Evolutionary conservation across 257 asterid genomes (phyloP).

Genomic region (Ballota nigra): DNA sequence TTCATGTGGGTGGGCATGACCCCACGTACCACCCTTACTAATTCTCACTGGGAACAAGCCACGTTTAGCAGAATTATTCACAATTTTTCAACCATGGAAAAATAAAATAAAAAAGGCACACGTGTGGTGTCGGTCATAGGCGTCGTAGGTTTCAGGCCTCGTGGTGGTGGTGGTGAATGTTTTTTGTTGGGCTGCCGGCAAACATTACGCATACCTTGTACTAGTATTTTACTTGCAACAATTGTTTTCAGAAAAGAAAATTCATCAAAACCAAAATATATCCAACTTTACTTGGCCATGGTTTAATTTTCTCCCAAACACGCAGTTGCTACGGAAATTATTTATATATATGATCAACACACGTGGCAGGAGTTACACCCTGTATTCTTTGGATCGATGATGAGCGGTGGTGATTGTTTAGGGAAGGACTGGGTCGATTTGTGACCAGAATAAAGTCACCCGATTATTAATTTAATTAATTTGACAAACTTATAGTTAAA

Average conservation of each 20-base stretch:
- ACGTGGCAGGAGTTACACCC: background rate
- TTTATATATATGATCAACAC: background rate
- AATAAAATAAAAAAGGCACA: conserved; percentile 12
- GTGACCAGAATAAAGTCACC: no score
- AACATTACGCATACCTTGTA: conserved; percentile 7
- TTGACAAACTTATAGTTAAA: no score
- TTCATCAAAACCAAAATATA: no score
- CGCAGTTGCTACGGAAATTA: background rate
- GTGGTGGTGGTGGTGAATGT: background rate
- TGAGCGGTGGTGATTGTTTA: background rate
- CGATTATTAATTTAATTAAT: no score
- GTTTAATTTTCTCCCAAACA: background rate
- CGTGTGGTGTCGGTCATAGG: conserved; percentile 46
- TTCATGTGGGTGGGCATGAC: conserved; percentile 16
- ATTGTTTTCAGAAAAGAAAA: background rate
- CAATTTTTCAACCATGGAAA: conserved; percentile 8
- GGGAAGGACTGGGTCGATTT: background rate
- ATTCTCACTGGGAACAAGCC: conserved; percentile 15
- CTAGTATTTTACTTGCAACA: background rate
- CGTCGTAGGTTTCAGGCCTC: conserved; percentile 16
- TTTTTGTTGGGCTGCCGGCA: conserved; percentile 25
- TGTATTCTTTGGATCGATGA: no score
- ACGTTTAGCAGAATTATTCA: conserved; percentile 14
- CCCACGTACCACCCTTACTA: conserved; percentile 13
- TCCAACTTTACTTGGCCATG: background rate